Evolutionary conservation across 1,284 basidiomycete species (phyloP).

Genomic region (Pseudozyma hubeiensis): DNA sequence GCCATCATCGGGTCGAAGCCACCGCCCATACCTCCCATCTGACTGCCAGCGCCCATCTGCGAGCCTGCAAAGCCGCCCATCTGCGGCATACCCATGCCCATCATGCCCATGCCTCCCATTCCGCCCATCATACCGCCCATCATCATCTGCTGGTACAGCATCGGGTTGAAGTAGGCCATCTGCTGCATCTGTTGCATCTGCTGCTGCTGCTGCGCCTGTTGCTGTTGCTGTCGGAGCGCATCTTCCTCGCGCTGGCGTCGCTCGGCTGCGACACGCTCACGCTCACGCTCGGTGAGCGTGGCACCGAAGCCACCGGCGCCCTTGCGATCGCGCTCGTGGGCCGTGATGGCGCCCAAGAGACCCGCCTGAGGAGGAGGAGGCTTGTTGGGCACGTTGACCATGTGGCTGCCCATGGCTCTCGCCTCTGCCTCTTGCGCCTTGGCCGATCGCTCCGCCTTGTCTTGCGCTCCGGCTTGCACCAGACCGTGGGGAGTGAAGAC

Average conservation of each 20-base stretch:
- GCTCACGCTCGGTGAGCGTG: constrained; percentile 90
- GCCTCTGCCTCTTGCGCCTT: constrained; percentile 93
- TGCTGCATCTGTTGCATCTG: constrained; percentile 77
- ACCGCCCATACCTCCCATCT: constrained; percentile 36
- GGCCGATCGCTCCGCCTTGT: constrained; percentile 93
- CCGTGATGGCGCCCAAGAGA: constrained; percentile 92
- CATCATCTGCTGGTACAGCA: constrained; percentile 70
- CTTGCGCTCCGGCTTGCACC: constrained; percentile 91
- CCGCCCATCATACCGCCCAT: constrained; percentile 57
- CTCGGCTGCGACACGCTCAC: constrained; percentile 76
- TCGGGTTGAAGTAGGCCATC: constrained; percentile 70
- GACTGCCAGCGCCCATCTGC: constrained; percentile 49
- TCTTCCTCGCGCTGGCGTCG: constrained; percentile 88
- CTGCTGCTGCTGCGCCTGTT: constrained; percentile 81
- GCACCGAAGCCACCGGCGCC: constrained; percentile 94
- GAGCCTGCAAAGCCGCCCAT: constrained; percentile 50
- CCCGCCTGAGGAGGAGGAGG: constrained; percentile 95
- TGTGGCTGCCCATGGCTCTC: constrained; percentile 84
- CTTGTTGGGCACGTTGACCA: constrained; percentile 93
- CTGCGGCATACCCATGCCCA: constrained; percentile 50
- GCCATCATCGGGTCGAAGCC: constrained; percentile 53
- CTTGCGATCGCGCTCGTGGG: constrained; percentile 92
- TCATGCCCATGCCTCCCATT: constrained; percentile 71
- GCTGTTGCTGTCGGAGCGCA: constrained; percentile 86
- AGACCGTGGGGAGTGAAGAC: constrained; percentile 92